A percentile compares a stretch with the other conserved stretches of the same genome.
phyloP scores from a whole-genome alignment of 768 basidiomycete genomes.

The Mycena alexandri region DNA sequence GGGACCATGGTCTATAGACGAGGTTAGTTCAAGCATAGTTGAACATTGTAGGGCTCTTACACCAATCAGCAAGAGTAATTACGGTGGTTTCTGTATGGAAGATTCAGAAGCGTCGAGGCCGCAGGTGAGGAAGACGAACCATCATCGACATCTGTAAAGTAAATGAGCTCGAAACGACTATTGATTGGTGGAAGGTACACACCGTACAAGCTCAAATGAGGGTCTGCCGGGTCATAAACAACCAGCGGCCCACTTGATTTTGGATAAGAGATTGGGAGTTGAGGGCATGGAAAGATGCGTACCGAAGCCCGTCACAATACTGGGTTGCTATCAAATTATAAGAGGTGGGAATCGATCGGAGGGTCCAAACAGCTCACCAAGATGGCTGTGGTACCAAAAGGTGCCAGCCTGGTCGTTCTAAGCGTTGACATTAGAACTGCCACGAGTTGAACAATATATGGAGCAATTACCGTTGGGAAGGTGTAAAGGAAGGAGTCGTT shows the following conservation, averaged over 20 bases:
- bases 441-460: too few relatives aligned
- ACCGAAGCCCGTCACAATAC: neutral
- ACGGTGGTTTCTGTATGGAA: too few relatives aligned
- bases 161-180: too few relatives aligned
- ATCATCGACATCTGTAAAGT: conserved; percentile 12
- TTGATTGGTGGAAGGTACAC: neutral
- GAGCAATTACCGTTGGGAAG: neutral
- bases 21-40: too few relatives aligned
- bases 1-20: too few relatives aligned
- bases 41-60: too few relatives aligned
- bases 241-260: neutral
- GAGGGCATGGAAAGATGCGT: neutral
- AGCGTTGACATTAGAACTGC: too few relatives aligned
- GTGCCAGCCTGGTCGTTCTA: conserved; percentile 2
- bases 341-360: neutral
- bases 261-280: neutral
- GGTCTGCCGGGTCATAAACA: neutral
- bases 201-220: neutral
- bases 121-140: neutral
- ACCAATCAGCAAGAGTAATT: too few relatives aligned
- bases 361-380: neutral
- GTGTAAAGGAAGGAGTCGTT: neutral
- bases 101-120: too few relatives aligned
- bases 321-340: neutral
- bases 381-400: conserved; percentile 8